Evolutionary conservation across 768 basidiomycete species (phyloP).

Genomic region (Termitomyces bulborhizus): DNA sequence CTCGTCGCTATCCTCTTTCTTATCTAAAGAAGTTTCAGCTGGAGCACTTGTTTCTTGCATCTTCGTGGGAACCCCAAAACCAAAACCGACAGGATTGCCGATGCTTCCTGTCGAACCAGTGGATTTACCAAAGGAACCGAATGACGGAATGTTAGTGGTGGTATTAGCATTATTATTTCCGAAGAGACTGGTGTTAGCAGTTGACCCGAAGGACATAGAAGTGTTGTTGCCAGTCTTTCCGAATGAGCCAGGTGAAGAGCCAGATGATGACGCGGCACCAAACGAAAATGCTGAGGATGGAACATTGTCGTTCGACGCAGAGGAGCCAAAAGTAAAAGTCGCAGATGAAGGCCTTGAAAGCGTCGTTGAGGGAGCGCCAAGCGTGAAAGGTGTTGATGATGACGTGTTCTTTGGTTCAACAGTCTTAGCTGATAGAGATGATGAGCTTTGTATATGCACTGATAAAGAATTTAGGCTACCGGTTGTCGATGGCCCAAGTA

Average conservation of each 20-base stretch:
- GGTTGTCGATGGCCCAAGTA: not conserved
- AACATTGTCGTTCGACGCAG: not conserved
- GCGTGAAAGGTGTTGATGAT: not conserved
- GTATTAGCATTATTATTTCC: not conserved
- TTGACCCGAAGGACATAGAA: not conserved
- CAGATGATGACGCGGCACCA: not conserved
- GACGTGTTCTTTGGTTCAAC: not conserved
- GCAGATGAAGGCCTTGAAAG: not conserved
- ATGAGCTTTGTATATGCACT: not conserved
- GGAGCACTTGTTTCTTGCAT: constrained; percentile 14
- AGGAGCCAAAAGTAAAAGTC: not conserved
- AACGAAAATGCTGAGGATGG: constrained; percentile 5
- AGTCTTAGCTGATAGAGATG: not conserved
- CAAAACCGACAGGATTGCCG: constrained; percentile 62
- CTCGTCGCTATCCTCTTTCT: constrained; percentile 6
- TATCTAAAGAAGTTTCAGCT: not conserved
- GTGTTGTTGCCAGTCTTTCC: not conserved
- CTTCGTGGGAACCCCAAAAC: constrained; percentile 39
- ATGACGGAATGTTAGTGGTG: constrained; percentile 14
- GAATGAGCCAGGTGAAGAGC: constrained; percentile 1
- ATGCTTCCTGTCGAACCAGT: constrained; percentile 37
- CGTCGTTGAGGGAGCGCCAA: not conserved
- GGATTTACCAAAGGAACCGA: constrained; percentile 27
- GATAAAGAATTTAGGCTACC: not conserved
- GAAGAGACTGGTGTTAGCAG: not conserved